These are phyloP conservation scores for Cyclotella baltica DNA, from an alignment of 108 stramenopile genomes.

Conservation along the genomic window DNA sequence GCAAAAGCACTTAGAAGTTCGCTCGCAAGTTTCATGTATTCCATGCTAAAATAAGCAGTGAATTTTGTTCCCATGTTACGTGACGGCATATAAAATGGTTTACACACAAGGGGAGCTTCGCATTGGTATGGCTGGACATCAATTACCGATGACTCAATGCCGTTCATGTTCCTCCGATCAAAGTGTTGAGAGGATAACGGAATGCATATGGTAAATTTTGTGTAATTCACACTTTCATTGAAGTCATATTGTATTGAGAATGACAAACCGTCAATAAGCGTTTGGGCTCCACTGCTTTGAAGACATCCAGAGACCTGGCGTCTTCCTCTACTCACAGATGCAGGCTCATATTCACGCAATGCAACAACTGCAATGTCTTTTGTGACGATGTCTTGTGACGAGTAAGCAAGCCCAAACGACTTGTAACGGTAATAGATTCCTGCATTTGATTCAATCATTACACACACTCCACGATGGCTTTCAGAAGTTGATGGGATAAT, in stretches of 20 bases:
- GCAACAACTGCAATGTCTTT: conserved; percentile 69
- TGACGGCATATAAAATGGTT: conserved; percentile 50
- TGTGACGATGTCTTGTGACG: conserved; percentile 73
- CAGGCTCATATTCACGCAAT: conserved; percentile 32
- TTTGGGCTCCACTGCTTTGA: conserved; percentile 43
- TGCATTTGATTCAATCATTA: conserved; percentile 60
- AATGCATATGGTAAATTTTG: conserved; percentile 51
- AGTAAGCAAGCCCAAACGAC: conserved; percentile 61
- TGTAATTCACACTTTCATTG: conserved; percentile 62
- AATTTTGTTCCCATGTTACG: conserved; percentile 61
- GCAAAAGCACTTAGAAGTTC: conserved; percentile 48
- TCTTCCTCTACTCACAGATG: conserved; percentile 36
- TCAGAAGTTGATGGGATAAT: conserved; percentile 60
- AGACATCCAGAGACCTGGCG: conserved; percentile 56
- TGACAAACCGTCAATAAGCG: conserved; percentile 77
- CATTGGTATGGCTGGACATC: conserved; percentile 59
- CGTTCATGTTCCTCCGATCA: conserved; percentile 31
- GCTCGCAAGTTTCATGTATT: conserved; percentile 60
- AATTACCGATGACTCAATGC: conserved; percentile 56
- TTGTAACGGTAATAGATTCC: conserved; percentile 85
- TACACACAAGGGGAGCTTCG: conserved; percentile 65
- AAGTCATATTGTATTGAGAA: conserved; percentile 72
- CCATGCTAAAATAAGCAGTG: conserved; percentile 66
- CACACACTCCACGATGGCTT: conserved; percentile 42
- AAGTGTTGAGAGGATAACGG: conserved; percentile 59